These are phyloP conservation scores for Amanita subjunquillea DNA, from an alignment of 768 basidiomycete genomes.

Conservation along the genomic window DNA sequence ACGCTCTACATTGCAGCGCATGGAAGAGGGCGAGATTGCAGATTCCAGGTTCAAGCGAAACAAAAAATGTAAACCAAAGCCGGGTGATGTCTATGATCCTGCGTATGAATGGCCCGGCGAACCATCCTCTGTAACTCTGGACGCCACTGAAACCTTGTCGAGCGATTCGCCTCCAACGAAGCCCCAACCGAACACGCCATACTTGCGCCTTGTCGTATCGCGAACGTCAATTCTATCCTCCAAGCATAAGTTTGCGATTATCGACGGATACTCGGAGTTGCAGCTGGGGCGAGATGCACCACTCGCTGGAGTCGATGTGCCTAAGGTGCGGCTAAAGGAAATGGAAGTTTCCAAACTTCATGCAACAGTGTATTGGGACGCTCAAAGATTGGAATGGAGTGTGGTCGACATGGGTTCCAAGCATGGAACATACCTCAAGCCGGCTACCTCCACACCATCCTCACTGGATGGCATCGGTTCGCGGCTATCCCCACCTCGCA, in stretches of 20 bases:
- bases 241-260: slow-evolving; percentile 27
- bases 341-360: slow-evolving; percentile 80
- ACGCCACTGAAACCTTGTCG: slow-evolving; percentile 10
- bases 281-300: slow-evolving; percentile 69
- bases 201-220: slow-evolving; percentile 42
- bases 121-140: slow-evolving; percentile 9
- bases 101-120: slow-evolving; percentile 50
- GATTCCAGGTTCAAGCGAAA: slow-evolving; percentile 4
- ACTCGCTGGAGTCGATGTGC: slow-evolving; percentile 33
- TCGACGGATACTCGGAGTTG: slow-evolving; percentile 46
- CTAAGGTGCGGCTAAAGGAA: slow-evolving; percentile 69
- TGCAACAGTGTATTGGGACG: slow-evolving; percentile 67
- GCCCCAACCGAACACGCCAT: slow-evolving; percentile 14
- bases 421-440: slow-evolving; percentile 65
- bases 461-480: slow-evolving; percentile 19
- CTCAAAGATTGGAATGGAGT: slow-evolving; percentile 47
- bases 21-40: slow-evolving; percentile 21
- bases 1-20: background rate
- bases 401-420: slow-evolving; percentile 81
- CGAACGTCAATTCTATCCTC: slow-evolving; percentile 53
- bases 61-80: background rate
- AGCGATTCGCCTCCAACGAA: slow-evolving; percentile 6
- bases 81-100: slow-evolving; percentile 32
- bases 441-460: slow-evolving; percentile 17
- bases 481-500: slow-evolving; percentile 54